These are phyloP conservation scores for Fusarium odoratissimum DNA, from an alignment of 2,329 filamentous ascomycete species.

Conservation along the genomic window DNA sequence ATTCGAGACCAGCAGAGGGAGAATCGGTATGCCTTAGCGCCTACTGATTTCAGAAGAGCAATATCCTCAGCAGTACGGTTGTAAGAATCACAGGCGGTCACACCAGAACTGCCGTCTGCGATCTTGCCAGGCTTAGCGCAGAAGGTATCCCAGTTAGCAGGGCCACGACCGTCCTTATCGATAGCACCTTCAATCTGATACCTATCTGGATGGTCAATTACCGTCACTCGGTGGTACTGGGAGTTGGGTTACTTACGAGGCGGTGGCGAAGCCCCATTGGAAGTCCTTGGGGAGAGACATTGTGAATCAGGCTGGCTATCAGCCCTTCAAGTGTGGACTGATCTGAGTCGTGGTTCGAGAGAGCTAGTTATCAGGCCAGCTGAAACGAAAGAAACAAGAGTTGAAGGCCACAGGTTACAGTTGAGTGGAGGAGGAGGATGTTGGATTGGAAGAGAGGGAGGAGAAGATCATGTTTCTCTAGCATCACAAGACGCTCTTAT, in stretches of 20 bases:
- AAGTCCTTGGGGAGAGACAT: conserved; percentile 73
- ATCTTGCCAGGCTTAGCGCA: conserved; percentile 85
- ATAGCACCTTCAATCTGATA: conserved; percentile 88
- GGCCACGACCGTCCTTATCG: conserved; percentile 79
- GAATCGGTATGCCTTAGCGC: conserved; percentile 83
- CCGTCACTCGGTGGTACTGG: conserved; percentile 22
- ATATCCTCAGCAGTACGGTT: conserved; percentile 83
- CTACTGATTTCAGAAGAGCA: conserved; percentile 77
- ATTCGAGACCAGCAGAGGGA: conserved; percentile 87
- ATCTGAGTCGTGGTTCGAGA: conserved; percentile 1
- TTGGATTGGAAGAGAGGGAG: conserved; percentile 9
- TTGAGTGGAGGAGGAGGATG: not conserved
- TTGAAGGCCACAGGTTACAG: conserved; percentile 3
- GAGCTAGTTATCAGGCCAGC: conserved; percentile 4
- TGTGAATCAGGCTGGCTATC: conserved; percentile 4
- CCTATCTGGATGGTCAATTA: conserved; percentile 58
- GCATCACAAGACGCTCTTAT: conserved; percentile 42
- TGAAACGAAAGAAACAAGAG: conserved; percentile 6
- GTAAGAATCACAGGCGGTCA: conserved; percentile 87
- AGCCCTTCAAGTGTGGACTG: conserved; percentile 3
- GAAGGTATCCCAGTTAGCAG: conserved; percentile 93
- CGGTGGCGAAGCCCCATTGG: conserved; percentile 83
- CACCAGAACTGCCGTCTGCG: conserved; percentile 79
- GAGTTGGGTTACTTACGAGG: conserved; percentile 64
- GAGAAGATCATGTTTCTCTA: conserved; percentile 3